Evolutionary conservation across 75 land plant genomes (phyloP).

Genomic region (Sequoiadendron giganteum): DNA sequence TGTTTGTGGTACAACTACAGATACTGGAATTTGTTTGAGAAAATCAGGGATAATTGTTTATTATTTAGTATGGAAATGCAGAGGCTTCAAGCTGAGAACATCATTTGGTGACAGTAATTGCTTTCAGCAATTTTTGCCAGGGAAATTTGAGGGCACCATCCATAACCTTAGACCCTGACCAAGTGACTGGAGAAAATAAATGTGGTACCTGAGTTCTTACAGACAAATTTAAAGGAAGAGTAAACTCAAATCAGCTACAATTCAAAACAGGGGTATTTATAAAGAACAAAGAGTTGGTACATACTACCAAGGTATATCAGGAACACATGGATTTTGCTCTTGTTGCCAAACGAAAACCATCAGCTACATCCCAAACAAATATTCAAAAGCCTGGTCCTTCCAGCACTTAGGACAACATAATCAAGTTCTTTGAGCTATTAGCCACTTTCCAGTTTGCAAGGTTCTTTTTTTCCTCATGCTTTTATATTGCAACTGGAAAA

Average conservation of each 20-base stretch:
- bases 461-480: neutral
- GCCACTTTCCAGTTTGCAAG: too few relatives aligned
- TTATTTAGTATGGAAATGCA: neutral
- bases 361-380: neutral
- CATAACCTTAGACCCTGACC: neutral
- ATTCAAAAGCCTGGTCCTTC: neutral
- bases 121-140: neutral
- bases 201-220: neutral
- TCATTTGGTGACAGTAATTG: neutral
- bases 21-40: neutral
- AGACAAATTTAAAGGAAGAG: neutral
- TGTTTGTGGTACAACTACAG: neutral
- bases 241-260: neutral
- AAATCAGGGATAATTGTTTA: neutral
- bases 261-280: neutral
- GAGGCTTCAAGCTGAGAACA: neutral
- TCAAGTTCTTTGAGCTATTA: neutral
- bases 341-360: neutral
- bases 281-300: neutral
- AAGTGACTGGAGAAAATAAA: neutral
- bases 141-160: neutral
- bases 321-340: neutral
- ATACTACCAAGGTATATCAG: neutral
- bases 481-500: neutral
- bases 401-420: neutral